Base-by-base conservation (phyloP, 352 stramenopile genomes). In the Globisporangium perplexum region DNA sequence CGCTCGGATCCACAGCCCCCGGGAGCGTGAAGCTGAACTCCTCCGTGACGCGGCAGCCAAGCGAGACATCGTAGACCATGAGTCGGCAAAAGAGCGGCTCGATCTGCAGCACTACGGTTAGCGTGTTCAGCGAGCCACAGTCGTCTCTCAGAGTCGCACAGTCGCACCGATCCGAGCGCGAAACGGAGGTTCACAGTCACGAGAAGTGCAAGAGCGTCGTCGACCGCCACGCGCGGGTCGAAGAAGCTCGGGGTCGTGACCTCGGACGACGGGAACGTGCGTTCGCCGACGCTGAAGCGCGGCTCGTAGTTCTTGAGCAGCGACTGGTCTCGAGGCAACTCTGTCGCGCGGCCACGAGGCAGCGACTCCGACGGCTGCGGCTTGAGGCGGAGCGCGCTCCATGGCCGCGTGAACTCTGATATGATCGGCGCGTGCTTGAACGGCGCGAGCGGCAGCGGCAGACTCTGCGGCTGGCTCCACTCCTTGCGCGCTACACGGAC, bases 291-390 rank as follows among this genome's bases (percentile, higher is more conserved):
- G 3, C 35, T 53, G 31, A 78, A 85, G 1, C 76, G 73, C 7
- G 77, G 70, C 42, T 90, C 77, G 39, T 90, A 90, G 53, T 72
- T 82, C 56, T 81, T 86, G 45, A 88, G 51, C 33, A 88, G 47
- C 17, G 66, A 74, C 2, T 68, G 50, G 5, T 80, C 65, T 61
- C 50, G 50, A 1, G 23, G 20, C 47, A 57, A 39, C n/a, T 55
- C 53, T 7, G 14, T 33, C 20, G 20, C 54, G 42, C 50, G 33
- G 3, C 17, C 47, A 7, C 38, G 44, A 12, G 36, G 20, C 39
- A 51, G 26, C 31, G 35, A 26, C 8, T 52, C 42, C 7, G 18
- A 47, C 0, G 31, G 36, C 18, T 28, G n/a, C 5, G 26, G 2
- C 3, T 35, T 36, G 30, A 63, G n/a, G 23, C 68, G 56, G 23